Percentiles rank a stretch among this genome's conserved stretches.
phyloP scores from a whole-genome alignment of 352 stramenopile genomes.

The Proteromonas lacertae region DNA sequence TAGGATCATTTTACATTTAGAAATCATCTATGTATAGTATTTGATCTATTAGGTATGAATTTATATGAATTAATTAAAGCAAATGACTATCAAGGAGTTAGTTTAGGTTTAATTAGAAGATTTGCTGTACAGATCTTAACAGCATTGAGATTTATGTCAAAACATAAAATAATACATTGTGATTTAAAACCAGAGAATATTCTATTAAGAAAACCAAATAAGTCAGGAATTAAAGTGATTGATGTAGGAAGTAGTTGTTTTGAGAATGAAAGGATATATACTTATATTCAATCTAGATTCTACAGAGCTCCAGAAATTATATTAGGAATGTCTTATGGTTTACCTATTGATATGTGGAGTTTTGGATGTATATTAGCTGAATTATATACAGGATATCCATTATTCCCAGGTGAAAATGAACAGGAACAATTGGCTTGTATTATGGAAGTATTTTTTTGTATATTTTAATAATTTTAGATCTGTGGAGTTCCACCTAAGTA shows the following conservation, averaged over 20 bases:
- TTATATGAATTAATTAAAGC: conserved; percentile 75
- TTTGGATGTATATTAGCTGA: conserved; percentile 93
- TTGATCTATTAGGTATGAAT: conserved; percentile 77
- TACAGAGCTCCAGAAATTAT: conserved; percentile 81
- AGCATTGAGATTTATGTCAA: conserved; percentile 14
- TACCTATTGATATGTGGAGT: conserved; percentile 94
- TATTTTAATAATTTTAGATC: too few relatives aligned
- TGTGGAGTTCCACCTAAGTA: too few relatives aligned
- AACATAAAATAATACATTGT: conserved; percentile 71
- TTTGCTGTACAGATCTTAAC: conserved; percentile 74
- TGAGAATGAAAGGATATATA: conserved; percentile 41
- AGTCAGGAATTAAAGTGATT: conserved; percentile 86
- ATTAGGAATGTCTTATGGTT: conserved; percentile 62
- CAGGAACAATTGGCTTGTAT: conserved; percentile 86
- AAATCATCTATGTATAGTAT: conserved; percentile 87
- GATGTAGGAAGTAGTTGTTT: conserved; percentile 87
- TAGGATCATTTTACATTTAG: conserved; percentile 76
- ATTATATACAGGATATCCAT: conserved; percentile 82
- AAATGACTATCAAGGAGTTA: conserved; percentile 41
- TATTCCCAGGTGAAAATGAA: conserved; percentile 79
- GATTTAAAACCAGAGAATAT: too few relatives aligned
- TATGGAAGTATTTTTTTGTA: conserved; percentile 26
- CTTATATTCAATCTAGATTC: conserved; percentile 89
- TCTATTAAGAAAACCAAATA: conserved; percentile 88
- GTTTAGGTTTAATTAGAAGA: conserved; percentile 69